Evolutionary conservation across 495 filamentous ascomycete genomes (phyloP), one percentile per base, ranked within the genome.

Genomic region (Tuber indicum): DNA sequence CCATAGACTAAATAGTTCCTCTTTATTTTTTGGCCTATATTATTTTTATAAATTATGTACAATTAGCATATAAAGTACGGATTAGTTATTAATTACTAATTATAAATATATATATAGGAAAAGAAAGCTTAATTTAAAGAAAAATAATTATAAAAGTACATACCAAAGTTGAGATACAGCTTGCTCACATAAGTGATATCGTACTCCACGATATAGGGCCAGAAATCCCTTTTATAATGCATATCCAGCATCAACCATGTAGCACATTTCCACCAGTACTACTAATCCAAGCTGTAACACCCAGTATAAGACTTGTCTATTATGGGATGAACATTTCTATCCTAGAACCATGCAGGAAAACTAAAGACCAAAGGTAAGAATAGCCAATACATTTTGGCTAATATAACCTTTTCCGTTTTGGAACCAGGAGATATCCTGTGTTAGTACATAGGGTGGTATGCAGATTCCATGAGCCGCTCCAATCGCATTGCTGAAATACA

Each of bases 381-480:
- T 47, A 21, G 39, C 76, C 3, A 79, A 21, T 0, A 78, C 49
- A 45, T 79, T 79, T 47, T 79, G 77, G 6, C 46, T 78, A 12
- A 74, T n/a, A 12, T 49, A 6, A 3, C 71, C 76, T 47, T 79
- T 78, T 47, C 62, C 1, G 52, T 80, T 81, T 23, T 74, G 32
- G 36, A 71, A 73, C 16, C 26, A 32, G 26, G 49, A 23, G 17
- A 74, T 43, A 42, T 74, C 21, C 16, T 49, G 16, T 26, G 16
- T 12, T 0, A 52, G 21, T 0, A 81, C 39, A 10, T 73, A 1
- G n/a, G 39, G 69, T 5, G 12, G 32, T 5, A 81, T 77, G 45
- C 81, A 79, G 66, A 75, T 81, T 49, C 79, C 78, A 66, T 81
- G 71, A 2, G 74, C 23, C 9, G 78, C 78, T 1, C 79, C 78